A percentile compares a stretch with the other conserved stretches of the same genome.
These are phyloP conservation scores for Rhinocladiella similis DNA, from an alignment of 2,329 filamentous ascomycete species.

Conservation along the genomic window DNA sequence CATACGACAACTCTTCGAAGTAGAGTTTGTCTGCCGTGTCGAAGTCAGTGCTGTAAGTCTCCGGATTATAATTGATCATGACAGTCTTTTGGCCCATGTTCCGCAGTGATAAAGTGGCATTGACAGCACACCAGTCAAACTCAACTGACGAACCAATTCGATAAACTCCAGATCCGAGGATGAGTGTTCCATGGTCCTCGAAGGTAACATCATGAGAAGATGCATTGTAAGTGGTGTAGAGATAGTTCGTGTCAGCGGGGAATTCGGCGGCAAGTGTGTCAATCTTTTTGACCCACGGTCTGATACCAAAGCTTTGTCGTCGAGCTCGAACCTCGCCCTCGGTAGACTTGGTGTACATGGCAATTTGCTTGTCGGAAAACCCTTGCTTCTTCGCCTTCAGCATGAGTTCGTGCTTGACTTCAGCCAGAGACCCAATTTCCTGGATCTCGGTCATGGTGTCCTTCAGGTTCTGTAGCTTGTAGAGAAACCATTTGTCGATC, in stretches of 20 bases:
- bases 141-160: conserved; percentile 96
- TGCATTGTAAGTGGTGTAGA: conserved; percentile 98
- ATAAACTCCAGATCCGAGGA: conserved; percentile 94
- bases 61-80: conserved; percentile 92
- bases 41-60: conserved; percentile 81
- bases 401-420: conserved; percentile 84
- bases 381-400: conserved; percentile 94
- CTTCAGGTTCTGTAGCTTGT: conserved; percentile 98
- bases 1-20: conserved; percentile 95
- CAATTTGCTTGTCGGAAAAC: conserved; percentile 96
- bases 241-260: conserved; percentile 90
- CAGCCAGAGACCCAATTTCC: conserved; percentile 76
- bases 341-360: conserved; percentile 75
- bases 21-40: conserved; percentile 90
- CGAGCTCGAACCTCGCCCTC: conserved; percentile 88
- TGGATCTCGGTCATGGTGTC: conserved; percentile 85
- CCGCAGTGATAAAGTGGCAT: conserved; percentile 78
- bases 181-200: conserved; percentile 84
- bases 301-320: conserved; percentile 83
- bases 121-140: conserved; percentile 98
- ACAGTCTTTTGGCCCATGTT: conserved; percentile 94
- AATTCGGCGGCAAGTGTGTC: conserved; percentile 97
- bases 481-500: conserved; percentile 99
- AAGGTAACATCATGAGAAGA: conserved; percentile 91
- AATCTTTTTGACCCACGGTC: conserved; percentile 96